Conservation (phyloP, 192 early-diverging fungal species). For the Umbelopsis ramanniana region DNA sequence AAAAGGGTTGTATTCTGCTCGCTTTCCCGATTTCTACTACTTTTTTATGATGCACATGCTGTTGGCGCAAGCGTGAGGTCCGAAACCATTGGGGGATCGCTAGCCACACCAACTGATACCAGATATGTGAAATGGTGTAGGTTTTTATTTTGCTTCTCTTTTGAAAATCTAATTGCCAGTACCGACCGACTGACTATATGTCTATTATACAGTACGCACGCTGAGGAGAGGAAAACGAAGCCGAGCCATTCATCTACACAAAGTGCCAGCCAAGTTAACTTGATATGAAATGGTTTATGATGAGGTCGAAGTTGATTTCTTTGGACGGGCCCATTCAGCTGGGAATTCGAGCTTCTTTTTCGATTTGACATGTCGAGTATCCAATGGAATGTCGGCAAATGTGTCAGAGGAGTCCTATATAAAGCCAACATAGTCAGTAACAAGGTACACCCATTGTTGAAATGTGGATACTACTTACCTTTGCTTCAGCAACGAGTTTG, state of each 20-base stretch:
- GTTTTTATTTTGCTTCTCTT: too few relatives aligned
- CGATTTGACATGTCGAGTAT: conserved; percentile 56
- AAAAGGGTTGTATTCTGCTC: too few relatives aligned
- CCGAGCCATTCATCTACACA: neutral
- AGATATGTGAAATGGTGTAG: too few relatives aligned
- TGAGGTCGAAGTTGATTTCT: neutral
- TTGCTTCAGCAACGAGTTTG: conserved; percentile 59
- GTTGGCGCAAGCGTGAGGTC: too few relatives aligned
- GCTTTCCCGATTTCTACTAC: too few relatives aligned
- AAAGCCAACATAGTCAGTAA: neutral
- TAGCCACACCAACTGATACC: too few relatives aligned
- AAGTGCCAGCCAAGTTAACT: neutral
- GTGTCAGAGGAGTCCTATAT: conserved; percentile 48
- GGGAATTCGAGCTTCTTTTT: conserved; percentile 63
- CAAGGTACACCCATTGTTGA: neutral
- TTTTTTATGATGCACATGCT: too few relatives aligned
- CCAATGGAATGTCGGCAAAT: conserved; percentile 63
- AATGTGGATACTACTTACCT: conserved; percentile 36
- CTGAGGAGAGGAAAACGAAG: neutral
- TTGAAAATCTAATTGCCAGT: conserved; percentile 14
- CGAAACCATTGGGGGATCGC: too few relatives aligned
- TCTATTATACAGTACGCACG: conserved; percentile 8
- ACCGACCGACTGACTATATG: neutral
- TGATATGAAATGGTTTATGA: neutral
- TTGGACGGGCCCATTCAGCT: conserved; percentile 62